These are phyloP conservation scores for Teratosphaeriaceae sp. DNA, from an alignment of 2,329 filamentous ascomycete genomes.

Conservation along the genomic window DNA sequence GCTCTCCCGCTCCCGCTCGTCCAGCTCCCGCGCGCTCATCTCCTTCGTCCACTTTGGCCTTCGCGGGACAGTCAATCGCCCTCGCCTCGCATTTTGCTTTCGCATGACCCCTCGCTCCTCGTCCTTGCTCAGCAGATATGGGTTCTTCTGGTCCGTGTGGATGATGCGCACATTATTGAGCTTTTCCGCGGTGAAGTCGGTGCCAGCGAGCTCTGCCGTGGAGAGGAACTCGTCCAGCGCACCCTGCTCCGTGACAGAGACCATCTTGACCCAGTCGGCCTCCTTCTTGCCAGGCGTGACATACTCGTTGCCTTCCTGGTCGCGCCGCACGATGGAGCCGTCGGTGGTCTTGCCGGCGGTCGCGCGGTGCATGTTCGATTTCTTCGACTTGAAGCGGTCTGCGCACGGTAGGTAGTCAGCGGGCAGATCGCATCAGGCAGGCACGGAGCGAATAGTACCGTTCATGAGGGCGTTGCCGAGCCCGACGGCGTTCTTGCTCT, in stretches of 20 bases:
- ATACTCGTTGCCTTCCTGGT: constrained; percentile 51
- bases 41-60: constrained; percentile 80
- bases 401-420: too few relatives aligned
- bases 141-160: constrained; percentile 92
- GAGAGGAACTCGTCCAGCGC: constrained; percentile 94
- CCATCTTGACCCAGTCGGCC: constrained; percentile 98
- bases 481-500: constrained; percentile 91
- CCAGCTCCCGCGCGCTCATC: constrained; percentile 78
- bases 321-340: constrained; percentile 44
- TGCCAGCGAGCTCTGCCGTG: constrained; percentile 91
- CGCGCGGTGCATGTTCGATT: constrained; percentile 66
- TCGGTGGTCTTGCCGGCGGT: constrained; percentile 55
- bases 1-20: constrained; percentile 68
- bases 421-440: too few relatives aligned
- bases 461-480: constrained; percentile 97
- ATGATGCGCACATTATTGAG: constrained; percentile 99
- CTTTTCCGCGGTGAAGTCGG: constrained; percentile 98
- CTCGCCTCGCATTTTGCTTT: constrained; percentile 77
- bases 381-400: constrained; percentile 92
- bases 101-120: constrained; percentile 73
- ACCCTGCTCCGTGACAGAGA: constrained; percentile 94
- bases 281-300: constrained; percentile 86
- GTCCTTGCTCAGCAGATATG: constrained; percentile 76
- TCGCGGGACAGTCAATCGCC: constrained; percentile 77
- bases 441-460: too few relatives aligned